Evolutionary conservation across 2,329 filamentous ascomycete genomes (phyloP), one percentile per base, ranked within the genome.

Genomic region (Microcyclosporella mali): DNA sequence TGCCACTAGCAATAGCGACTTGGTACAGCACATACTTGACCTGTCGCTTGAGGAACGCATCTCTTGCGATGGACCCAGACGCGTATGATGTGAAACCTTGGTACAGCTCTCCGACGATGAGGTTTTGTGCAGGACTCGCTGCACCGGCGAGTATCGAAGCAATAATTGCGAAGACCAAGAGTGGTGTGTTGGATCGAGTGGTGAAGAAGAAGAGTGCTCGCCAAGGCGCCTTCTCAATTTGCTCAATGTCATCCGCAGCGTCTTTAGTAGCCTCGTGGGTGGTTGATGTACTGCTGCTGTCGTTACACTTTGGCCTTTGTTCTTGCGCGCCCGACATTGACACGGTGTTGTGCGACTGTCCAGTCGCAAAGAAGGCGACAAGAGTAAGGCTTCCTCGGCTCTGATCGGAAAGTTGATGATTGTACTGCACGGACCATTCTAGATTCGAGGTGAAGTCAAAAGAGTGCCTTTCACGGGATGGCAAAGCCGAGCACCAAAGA

Each of bases 31-130:
- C 82, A 67, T 80, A 82, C 32, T 62, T 71, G 0, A 75, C 73
- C 1, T 87, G 72, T 2, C 72, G 65, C 0, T 65, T 55, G 15
- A 84, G 67, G 1, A 88, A 71, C 1, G 73, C 69, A 1, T 66
- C 50, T 0, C 69, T 68, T 1, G 66, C 64, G 3, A 78, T 66
- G 1, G 63, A 59, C 2, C 78, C 79, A 12, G 71, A 67, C 1
- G 81, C 85, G 56, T 81, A 87, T 6, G 72, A 65, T 1, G 84
- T 75, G 45, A 94, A 82, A 3, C 78, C 66, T 21, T 84, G 74
- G 58, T 94, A 94, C 6, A 94, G 72, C 37, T 75, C 74, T 10
- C 89, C 89, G 1, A 89, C 76, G 1, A 94, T 63, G 19, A 88
- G 70, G 3, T 87, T 78, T 18, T 85, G 73, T 1, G 74, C 66